Conservation (phyloP, 73 alveolate species). For the Paramecium sexaurelia region DNA sequence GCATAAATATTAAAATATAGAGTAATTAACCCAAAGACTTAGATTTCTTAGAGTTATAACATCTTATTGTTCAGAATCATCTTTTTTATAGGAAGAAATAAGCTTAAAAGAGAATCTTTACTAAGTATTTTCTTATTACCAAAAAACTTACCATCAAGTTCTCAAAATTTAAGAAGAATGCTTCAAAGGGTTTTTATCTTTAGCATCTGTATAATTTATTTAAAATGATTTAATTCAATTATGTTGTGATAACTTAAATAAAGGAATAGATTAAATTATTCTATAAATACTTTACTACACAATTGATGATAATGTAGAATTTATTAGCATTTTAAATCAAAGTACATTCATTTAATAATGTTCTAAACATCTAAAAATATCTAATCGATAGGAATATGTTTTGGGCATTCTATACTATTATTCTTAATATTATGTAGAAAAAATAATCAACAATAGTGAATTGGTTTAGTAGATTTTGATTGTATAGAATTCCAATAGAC, state of each 20-base stretch:
- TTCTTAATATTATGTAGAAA: not conserved
- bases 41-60: not conserved
- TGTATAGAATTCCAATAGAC: not conserved
- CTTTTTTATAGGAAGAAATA: not conserved
- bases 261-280: not conserved
- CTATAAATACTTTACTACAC: not conserved
- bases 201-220: not conserved
- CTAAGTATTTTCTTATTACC: not conserved
- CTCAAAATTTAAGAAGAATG: not conserved
- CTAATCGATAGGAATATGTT: not conserved
- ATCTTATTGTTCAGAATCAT: not conserved
- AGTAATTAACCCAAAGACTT: not conserved
- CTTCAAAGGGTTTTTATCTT: not conserved
- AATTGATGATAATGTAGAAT: not conserved
- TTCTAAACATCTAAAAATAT: not conserved
- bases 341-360: not conserved
- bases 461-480: not conserved
- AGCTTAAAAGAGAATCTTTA: not conserved
- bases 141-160: not conserved
- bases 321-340: not conserved
- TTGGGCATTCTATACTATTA: not conserved
- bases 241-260: not conserved
- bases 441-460: not conserved
- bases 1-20: not conserved
- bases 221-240: not conserved